Evolutionary conservation across 352 stramenopile species (phyloP), one percentile per base, ranked within the genome.

Genomic region (Pythium rhizo-oryzae): DNA sequence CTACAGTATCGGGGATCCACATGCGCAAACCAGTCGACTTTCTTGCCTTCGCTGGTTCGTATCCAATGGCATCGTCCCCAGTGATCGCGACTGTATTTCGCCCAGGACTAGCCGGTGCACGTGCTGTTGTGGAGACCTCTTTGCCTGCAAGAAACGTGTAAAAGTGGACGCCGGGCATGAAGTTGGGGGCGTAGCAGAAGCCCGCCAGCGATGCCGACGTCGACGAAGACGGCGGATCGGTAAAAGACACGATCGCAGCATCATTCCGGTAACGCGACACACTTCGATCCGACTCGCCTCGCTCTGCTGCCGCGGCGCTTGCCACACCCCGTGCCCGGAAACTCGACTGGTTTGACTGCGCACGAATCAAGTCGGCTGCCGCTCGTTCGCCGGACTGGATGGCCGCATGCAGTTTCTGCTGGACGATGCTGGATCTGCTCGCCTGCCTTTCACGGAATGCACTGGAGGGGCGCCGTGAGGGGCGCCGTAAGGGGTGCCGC

Each of bases 101-200:
- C n/a, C 15, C 52, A 4, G 55, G 28, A 9, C 13, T 55, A 24
- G 24, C n/a, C 2, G 50, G 24, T 19, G 16, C 47, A 8, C 9
- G 30, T 23, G 35, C 37, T 37, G 58, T 52, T 3, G 51, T 24
- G 0, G 47, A 25, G 4, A 8, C 28, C n/a, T 85, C 82, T 76
- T 86, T 89, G 9, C 67, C 62, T 0, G 83, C 85, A n/a, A 93
- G 71, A 47, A 93, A 89, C 0, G 85, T 88, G 60, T 89, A 93
- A 52, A 93, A 93, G 56, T 93, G 83, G 21, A 88, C 76, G 18
- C 85, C 85, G n/a, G 83, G 85, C 74, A 93, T 87, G 55, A 93
- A 89, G 63, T 80, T 89, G 23, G 62, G 61, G 19, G 83, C 63
- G 65, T 93, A 93, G 15, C 66, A 66, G 41, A 93, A 91, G 6